A percentile compares a stretch with the other conserved stretches of the same genome.
Conservation (phyloP, 2,329 filamentous ascomycete species). For the Neopestalotiopsis sp. region DNA sequence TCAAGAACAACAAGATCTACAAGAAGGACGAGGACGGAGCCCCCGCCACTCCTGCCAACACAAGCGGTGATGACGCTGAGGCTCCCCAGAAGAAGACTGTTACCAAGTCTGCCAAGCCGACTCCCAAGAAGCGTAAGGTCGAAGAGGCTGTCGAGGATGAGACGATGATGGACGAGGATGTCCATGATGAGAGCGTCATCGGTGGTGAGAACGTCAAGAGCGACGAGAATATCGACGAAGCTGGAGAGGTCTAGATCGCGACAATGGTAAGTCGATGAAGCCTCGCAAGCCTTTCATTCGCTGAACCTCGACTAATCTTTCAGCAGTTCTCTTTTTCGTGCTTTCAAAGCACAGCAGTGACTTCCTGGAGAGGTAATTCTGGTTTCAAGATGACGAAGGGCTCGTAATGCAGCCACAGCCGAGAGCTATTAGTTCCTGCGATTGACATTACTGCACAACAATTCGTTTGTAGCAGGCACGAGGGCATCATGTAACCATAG, state of each 20-base stretch:
- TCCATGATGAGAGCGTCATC: not conserved
- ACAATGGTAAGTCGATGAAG: not conserved
- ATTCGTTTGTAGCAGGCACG: no score
- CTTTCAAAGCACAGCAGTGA: no score
- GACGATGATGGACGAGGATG: not conserved
- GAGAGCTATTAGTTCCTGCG: no score
- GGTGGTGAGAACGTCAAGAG: not conserved
- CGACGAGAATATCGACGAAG: not conserved
- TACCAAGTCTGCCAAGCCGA: not conserved
- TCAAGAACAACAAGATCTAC: conserved; percentile 18
- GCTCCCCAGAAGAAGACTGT: not conserved
- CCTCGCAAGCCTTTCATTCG: not conserved
- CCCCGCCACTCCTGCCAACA: not conserved
- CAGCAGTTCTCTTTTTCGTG: not conserved
- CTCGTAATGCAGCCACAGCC: no score
- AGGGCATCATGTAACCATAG: no score
- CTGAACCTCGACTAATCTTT: not conserved
- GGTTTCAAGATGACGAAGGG: no score
- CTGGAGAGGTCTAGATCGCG: not conserved
- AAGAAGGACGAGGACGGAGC: not conserved
- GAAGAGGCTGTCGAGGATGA: not conserved
- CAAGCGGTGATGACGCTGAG: not conserved
- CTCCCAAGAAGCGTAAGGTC: conserved; percentile 14
- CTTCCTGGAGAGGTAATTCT: no score
- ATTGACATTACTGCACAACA: no score